Evolutionary conservation across 2,329 filamentous ascomycete species (phyloP), one percentile per base, ranked within the genome.

Genomic region (Fusarium pseudoanthophilum): DNA sequence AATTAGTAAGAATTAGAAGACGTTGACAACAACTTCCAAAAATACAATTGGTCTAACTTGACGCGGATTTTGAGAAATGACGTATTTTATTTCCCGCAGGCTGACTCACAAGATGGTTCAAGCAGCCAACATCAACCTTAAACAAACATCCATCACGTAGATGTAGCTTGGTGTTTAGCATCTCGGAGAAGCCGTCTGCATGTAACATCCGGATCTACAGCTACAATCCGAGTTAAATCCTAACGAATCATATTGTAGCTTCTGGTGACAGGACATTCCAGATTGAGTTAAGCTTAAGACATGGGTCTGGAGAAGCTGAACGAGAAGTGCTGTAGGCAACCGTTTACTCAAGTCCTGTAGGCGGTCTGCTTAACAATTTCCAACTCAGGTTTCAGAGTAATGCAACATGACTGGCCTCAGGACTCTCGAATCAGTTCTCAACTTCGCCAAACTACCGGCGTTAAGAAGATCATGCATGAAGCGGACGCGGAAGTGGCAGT

Each of bases 291-390:
- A 59, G 42, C 42, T 37, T 14, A 42, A 42, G 46, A 28, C 58
- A 60, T 30, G 57, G 58, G 51, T 60, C 16, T 16, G n/a, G 3
- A 30, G 7, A 60, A 39, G 26, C 34, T 60, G 46, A 52, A 26
- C n/a, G 21, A 26, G 9, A 36, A 36, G 30, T 20, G 15, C 30
- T 51, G 24, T 6, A 55, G 46, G 57, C 46, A 60, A 52, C 46
- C 36, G 48, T 55, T 55, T 55, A 55, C 57, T 55, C 21, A 60
- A 34, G 36, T n/a, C 24, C 42, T 21, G 26, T 10, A 36, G 45
- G 67, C 75, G 72, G 74, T 77, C 72, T 74, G 61, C 67, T 70
- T 77, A 76, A 75, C 75, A 77, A 76, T 76, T 77, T 60, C 16
- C 26, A n/a, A 14, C 32, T 15, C 32, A 15, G 32, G 24, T 11